phyloP scores from a whole-genome alignment of 768 basidiomycete species.

The Tephrocybe sp. region DNA sequence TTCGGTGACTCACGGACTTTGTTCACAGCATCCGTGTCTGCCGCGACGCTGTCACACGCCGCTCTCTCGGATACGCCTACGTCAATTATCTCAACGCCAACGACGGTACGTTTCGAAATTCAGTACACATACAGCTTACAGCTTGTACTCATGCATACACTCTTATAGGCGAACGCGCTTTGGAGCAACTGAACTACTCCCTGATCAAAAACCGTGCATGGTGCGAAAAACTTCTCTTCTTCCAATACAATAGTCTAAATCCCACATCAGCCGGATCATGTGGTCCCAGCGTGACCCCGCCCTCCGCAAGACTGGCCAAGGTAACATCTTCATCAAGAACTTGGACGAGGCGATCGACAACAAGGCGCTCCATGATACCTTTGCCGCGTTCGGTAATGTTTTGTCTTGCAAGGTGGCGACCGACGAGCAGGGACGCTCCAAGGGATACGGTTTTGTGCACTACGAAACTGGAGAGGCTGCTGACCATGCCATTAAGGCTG shows the following conservation, averaged over 20 bases:
- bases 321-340: constrained; percentile 99
- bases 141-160: background rate
- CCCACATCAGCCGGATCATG: constrained; percentile 85
- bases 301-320: constrained; percentile 98
- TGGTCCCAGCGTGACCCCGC: constrained; percentile 99
- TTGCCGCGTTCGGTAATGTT: constrained; percentile 97
- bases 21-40: constrained; percentile 89
- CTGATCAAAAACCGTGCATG: constrained; percentile 97
- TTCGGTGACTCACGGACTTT: background rate
- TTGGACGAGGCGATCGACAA: constrained; percentile 96
- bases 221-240: constrained; percentile 38
- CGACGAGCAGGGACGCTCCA: constrained; percentile 92
- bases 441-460: constrained; percentile 98
- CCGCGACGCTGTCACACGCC: constrained; percentile 98
- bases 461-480: constrained; percentile 98
- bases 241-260: constrained; percentile 8
- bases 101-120: constrained; percentile 64
- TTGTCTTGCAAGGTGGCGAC: constrained; percentile 98
- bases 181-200: constrained; percentile 99
- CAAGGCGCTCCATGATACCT: constrained; percentile 99
- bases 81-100: constrained; percentile 96
- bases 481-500: constrained; percentile 93
- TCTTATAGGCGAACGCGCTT: constrained; percentile 83
- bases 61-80: constrained; percentile 98
- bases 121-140: constrained; percentile 7